Base-by-base conservation (phyloP, 192 early-diverging fungal genomes). In the Mortierella claussenii region DNA sequence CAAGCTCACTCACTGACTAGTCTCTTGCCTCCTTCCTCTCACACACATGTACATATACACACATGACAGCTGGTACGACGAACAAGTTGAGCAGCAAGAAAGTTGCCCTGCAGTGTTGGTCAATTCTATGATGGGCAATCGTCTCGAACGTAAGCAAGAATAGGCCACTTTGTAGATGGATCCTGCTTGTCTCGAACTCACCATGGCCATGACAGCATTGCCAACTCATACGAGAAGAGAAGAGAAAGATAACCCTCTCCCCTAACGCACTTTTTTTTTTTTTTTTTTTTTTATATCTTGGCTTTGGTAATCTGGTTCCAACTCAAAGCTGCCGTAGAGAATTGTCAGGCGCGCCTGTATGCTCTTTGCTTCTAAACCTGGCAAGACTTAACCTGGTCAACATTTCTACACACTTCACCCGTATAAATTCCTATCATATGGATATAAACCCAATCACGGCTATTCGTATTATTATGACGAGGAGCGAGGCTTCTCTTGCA, bases 101-200 rank as follows among this genome's bases (percentile, higher is more conserved):
- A n/a, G n/a, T 1, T 75, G 71, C 26, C 63, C 63, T 23, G 71
- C 56, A 11, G 52, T 47, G 2, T 34, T 45, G 1, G 31, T 75
- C 37, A 65, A 75, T 17, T 7, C 63, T 3, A 1, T 66, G 32
- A 75, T 75, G 71, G 71, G 63, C 20, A 66, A 66, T 40, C 71
- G 71, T 46, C 62, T 75, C 32, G 62, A 65, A 53, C 57, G 71
- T 75, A 75, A 60, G 69, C 44, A 0, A n/a, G 13, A 3, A 20
- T 21, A 2, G 17, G 11, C n/a, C 7, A 4, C 33, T 6, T 36
- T 11, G 4, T 54, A n/a, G n/a, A n/a, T n/a, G n/a, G n/a, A n/a
- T n/a, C n/a, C n/a, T n/a, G n/a, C n/a, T n/a, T n/a, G n/a, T n/a
- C n/a, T n/a, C n/a, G n/a, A n/a, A n/a, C n/a, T n/a, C n/a, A n/a